A percentile compares a stretch with the other conserved stretches of the same genome.
phyloP scores from a whole-genome alignment of 2,329 filamentous ascomycete genomes.

The Colletotrichum sojae region DNA sequence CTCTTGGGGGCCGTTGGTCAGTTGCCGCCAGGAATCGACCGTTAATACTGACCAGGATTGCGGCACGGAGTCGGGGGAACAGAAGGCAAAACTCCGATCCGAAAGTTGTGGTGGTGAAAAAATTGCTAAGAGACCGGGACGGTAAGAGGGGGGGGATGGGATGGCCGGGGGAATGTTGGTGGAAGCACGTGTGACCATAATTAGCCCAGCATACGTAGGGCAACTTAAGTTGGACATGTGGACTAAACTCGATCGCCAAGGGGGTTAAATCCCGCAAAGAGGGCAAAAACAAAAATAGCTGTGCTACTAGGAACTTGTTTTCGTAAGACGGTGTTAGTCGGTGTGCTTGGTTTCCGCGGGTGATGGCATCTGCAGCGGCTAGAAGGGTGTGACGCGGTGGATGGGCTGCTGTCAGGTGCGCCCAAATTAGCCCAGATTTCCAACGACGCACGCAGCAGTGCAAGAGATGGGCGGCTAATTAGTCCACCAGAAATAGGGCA shows the following conservation, averaged over 20 bases:
- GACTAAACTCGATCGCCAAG: slow-evolving; percentile 12
- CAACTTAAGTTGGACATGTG: slow-evolving; percentile 1
- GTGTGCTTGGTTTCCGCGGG: slow-evolving; percentile 34
- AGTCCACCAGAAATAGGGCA: slow-evolving; percentile 35
- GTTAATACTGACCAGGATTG: slow-evolving; percentile 43
- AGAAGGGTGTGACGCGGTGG: slow-evolving; percentile 25
- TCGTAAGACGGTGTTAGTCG: slow-evolving; percentile 31
- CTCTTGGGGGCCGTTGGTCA: slow-evolving; percentile 19
- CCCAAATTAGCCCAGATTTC: slow-evolving; percentile 47
- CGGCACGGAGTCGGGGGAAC: slow-evolving; percentile 20
- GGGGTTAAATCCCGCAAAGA: slow-evolving; percentile 41
- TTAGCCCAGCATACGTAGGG: slow-evolving; percentile 23
- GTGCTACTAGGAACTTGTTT: no score
- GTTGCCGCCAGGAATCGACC: slow-evolving; percentile 12
- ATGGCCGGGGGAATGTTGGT: neutral
- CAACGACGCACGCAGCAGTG: slow-evolving; percentile 17
- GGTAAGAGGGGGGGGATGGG: neutral
- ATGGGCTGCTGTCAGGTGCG: slow-evolving; percentile 14
- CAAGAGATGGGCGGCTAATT: slow-evolving; percentile 40
- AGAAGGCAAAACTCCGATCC: slow-evolving; percentile 8
- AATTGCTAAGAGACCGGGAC: neutral
- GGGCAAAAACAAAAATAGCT: slow-evolving; percentile 56
- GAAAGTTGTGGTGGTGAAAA: neutral
- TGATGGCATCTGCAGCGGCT: slow-evolving; percentile 37
- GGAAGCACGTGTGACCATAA: slow-evolving; percentile 17